These are phyloP conservation scores for Chrysophaeum taylorii DNA, from an alignment of 352 stramenopile genomes.

Conservation along the genomic window DNA sequence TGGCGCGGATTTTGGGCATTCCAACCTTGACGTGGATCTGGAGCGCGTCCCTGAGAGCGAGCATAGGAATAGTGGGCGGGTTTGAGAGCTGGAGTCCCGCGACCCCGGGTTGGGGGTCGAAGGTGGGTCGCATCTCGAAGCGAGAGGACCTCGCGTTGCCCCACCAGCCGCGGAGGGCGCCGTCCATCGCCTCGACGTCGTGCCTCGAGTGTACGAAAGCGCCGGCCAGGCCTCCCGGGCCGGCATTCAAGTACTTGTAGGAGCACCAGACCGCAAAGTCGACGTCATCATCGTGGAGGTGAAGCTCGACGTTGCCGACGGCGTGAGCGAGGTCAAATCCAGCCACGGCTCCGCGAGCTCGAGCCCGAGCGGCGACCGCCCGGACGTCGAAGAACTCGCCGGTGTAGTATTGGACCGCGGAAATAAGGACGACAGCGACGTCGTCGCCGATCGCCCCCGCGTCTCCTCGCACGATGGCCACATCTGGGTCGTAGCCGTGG, in stretches of 20 bases:
- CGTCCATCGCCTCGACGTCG: neutral
- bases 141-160: conserved; percentile 32
- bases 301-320: conserved; percentile 36
- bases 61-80: conserved; percentile 28
- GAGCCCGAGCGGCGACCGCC: conserved; percentile 19
- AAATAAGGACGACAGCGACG: conserved; percentile 33
- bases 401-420: conserved; percentile 40
- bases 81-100: conserved; percentile 37
- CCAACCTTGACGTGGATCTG: conserved; percentile 28
- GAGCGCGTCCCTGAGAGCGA: conserved; percentile 25
- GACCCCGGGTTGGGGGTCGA: conserved; percentile 27
- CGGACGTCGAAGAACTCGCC: conserved; percentile 40
- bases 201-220: conserved; percentile 37
- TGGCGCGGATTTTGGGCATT: conserved; percentile 29
- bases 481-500: conserved; percentile 26
- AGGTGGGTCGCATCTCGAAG: conserved; percentile 33
- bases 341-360: conserved; percentile 19
- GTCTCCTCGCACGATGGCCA: conserved; percentile 21
- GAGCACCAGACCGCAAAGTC: conserved; percentile 45
- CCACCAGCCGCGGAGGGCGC: conserved; percentile 36
- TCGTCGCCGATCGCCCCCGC: conserved; percentile 18
- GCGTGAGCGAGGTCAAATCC: conserved; percentile 42
- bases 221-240: conserved; percentile 34
- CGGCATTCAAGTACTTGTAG: conserved; percentile 44
- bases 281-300: conserved; percentile 36